Evolutionary conservation across 2,329 filamentous ascomycete species (phyloP).

Genomic region (Periconia digitata): DNA sequence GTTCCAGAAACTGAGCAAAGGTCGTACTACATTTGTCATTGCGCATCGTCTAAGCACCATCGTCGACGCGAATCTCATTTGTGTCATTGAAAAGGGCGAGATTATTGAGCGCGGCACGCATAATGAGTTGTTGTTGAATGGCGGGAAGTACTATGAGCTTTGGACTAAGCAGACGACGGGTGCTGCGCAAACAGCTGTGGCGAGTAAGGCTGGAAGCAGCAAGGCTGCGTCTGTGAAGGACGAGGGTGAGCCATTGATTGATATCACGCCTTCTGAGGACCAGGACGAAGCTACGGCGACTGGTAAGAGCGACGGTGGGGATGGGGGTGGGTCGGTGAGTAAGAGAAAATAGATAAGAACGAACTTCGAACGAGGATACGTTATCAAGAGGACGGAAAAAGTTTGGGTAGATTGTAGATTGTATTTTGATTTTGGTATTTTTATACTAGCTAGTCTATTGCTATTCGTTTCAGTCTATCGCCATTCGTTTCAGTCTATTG

Average conservation of each 20-base stretch:
- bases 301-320: conserved; percentile 9
- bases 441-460: no score
- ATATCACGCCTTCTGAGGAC: conserved; percentile 27
- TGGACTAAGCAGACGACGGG: conserved; percentile 76
- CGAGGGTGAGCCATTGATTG: conserved; percentile 18
- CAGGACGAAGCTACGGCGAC: conserved; percentile 17
- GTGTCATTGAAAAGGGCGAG: conserved; percentile 74
- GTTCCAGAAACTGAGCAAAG: conserved; percentile 59
- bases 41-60: conserved; percentile 84
- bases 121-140: conserved; percentile 68
- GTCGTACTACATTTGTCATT: conserved; percentile 67
- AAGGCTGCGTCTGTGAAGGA: conserved; percentile 1
- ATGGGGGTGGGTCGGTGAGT: conserved; percentile 16
- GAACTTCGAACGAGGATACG: no score
- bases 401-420: no score
- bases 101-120: conserved; percentile 80
- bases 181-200: conserved; percentile 15
- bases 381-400: no score
- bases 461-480: no score
- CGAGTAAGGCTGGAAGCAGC: conserved; percentile 9
- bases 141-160: conserved; percentile 78
- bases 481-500: no score
- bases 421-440: no score
- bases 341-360: not conserved
- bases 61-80: conserved; percentile 81